A percentile compares a stretch with the other conserved stretches of the same genome.
phyloP scores from a whole-genome alignment of 2,329 filamentous ascomycete genomes.

The Fusarium sublunatum region DNA sequence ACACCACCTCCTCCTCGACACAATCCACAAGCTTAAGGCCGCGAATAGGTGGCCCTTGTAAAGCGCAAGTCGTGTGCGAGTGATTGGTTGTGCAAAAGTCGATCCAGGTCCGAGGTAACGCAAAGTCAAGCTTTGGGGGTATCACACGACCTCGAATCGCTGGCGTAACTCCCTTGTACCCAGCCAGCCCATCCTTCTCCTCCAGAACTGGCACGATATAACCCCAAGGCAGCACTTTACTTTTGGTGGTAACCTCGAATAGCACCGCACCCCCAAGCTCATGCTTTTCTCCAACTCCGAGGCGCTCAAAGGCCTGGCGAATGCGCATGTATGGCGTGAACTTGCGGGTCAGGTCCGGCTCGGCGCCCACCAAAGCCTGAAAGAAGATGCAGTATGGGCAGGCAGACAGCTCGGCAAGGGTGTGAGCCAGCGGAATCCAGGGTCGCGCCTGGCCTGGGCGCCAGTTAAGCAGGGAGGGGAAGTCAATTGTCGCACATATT shows the following conservation, averaged over 20 bases:
- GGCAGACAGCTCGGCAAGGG: conserved; percentile 43
- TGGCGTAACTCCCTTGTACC: conserved; percentile 36
- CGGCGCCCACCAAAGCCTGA: conserved; percentile 49
- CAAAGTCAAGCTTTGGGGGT: conserved; percentile 45
- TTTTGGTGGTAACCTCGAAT: conserved; percentile 53
- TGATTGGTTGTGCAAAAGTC: conserved; percentile 51
- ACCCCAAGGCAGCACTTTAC: conserved; percentile 52
- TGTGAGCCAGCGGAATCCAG: conserved; percentile 53
- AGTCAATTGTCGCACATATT: conserved; percentile 52
- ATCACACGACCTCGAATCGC: conserved; percentile 50
- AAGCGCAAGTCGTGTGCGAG: conserved; percentile 38
- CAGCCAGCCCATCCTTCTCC: conserved; percentile 40
- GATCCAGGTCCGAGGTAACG: conserved; percentile 51
- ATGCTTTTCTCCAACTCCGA: conserved; percentile 53
- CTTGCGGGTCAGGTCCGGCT: conserved; percentile 47
- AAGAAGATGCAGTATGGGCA: conserved; percentile 56
- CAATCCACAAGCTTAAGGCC: conserved; percentile 52
- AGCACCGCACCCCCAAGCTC: conserved; percentile 51
- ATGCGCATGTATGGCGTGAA: conserved; percentile 55
- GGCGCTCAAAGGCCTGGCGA: conserved; percentile 53
- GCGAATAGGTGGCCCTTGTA: conserved; percentile 32
- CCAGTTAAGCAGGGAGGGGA: conserved; percentile 53
- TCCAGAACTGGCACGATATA: conserved; percentile 50
- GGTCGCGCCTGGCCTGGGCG: conserved; percentile 50
- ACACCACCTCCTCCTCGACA: conserved; percentile 45